Evolutionary conservation across 139 green algal genomes (phyloP).

Genomic region (Nannochloris sp.): DNA sequence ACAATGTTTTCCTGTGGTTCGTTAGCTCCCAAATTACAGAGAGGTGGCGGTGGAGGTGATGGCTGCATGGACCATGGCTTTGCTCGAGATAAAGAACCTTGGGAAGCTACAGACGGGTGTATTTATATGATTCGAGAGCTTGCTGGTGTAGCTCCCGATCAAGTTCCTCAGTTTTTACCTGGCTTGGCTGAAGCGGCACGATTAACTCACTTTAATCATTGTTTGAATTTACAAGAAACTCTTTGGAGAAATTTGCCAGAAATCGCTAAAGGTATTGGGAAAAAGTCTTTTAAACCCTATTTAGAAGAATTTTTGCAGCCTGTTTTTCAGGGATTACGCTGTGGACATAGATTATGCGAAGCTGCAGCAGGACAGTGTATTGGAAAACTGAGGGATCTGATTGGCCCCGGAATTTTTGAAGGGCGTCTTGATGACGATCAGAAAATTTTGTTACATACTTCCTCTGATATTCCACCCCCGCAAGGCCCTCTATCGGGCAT

Average conservation of each 20-base stretch:
- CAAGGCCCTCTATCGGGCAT: background rate
- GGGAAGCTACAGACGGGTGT: constrained; percentile 85
- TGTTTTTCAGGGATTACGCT: constrained; percentile 59
- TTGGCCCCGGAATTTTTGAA: constrained; percentile 57
- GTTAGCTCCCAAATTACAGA: constrained; percentile 51
- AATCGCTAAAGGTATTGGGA: constrained; percentile 62
- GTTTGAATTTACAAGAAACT: constrained; percentile 64
- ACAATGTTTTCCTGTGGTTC: constrained; percentile 71
- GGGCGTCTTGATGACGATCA: constrained; percentile 49
- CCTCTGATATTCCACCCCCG: constrained; percentile 33
- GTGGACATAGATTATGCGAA: constrained; percentile 57
- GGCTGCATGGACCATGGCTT: constrained; percentile 85
- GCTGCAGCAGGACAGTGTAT: constrained; percentile 51
- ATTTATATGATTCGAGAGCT: constrained; percentile 76
- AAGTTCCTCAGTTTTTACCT: constrained; percentile 47
- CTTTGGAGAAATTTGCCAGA: constrained; percentile 63
- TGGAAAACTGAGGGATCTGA: constrained; percentile 46
- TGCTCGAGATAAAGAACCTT: constrained; percentile 60
- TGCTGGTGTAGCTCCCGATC: constrained; percentile 21
- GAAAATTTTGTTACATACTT: constrained; percentile 18
- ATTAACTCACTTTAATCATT: constrained; percentile 55
- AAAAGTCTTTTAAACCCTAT: constrained; percentile 62
- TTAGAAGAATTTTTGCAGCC: constrained; percentile 65
- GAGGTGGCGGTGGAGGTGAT: constrained; percentile 25
- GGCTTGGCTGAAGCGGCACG: constrained; percentile 51